Evolutionary conservation across 192 early-diverging fungal genomes (phyloP).

Genomic region (Coemansia erecta): DNA sequence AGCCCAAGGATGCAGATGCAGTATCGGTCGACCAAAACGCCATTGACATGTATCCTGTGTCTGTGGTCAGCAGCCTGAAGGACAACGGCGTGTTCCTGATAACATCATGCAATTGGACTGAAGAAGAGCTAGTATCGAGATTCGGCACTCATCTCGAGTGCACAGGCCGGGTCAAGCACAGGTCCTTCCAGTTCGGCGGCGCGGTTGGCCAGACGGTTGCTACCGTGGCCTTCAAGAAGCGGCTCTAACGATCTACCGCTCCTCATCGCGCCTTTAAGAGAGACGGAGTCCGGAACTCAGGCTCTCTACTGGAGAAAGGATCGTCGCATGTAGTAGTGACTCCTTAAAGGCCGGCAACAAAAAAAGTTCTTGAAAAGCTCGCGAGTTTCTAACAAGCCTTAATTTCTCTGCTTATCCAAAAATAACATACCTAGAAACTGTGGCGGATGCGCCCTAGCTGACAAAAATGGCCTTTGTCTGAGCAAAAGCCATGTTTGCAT

Average conservation of each 20-base stretch:
- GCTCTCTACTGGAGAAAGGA: neutral
- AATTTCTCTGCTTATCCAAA: neutral
- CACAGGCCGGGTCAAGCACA: conserved; percentile 73
- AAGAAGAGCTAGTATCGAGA: conserved; percentile 70
- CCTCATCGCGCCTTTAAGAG: neutral
- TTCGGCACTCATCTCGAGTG: conserved; percentile 60
- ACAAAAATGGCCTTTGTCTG: conserved; percentile 8
- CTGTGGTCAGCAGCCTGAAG: conserved; percentile 63
- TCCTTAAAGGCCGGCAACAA: neutral
- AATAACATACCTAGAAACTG: conserved; percentile 11
- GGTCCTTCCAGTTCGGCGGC: conserved; percentile 86
- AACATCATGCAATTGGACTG: conserved; percentile 94
- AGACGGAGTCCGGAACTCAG: conserved; percentile 5
- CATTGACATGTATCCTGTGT: conserved; percentile 55
- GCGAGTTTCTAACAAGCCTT: too few species aligned
- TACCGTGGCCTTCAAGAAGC: conserved; percentile 70
- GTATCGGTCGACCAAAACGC: conserved; percentile 53
- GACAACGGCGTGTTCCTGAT: conserved; percentile 68
- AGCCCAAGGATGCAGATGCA: conserved; percentile 46
- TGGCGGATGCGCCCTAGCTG: conserved; percentile 24
- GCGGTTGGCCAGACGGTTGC: conserved; percentile 83
- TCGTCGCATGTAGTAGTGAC: too few species aligned
- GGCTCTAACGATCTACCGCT: neutral
- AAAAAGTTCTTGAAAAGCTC: neutral
- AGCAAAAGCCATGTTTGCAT: conserved; percentile 5